Base-by-base conservation (phyloP, 345 rosid genomes). In the Hibiscus mutabilis region DNA sequence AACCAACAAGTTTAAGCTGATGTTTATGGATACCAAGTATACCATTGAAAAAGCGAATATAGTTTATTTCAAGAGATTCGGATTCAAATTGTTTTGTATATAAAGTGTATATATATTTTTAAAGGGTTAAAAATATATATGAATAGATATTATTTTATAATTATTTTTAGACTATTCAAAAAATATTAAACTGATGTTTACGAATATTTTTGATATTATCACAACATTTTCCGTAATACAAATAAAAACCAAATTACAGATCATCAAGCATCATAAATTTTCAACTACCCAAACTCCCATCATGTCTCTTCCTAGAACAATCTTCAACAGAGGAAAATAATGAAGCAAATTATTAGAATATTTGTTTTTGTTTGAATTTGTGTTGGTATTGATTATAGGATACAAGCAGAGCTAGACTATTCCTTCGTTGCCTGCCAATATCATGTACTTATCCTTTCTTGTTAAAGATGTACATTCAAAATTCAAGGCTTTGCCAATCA, bases 401-500 rank as follows among this genome's bases (percentile, higher is more conserved):
- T 53, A 18, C 18, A 18, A 2, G 1, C 2, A 71, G 29, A n/a
- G 59, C 59, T 55, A 71, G 12, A 71, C 47, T 15, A 57, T 72
- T 47, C 93, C 88, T 5, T 82, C 74, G 24, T 82, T 85, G 18
- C 89, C 84, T 0, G 93, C 93, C 77, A 85, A 77, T 65, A 81
- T 73, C 69, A 75, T 69, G 82, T 86, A 86, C 77, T 86, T 86
- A 64, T 86, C 87, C 73, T 76, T 83, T 68, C 91, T 77, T 37
- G 91, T 84, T 76, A 86, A 80, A 68, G 65, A 74, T 5, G 93
- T 88, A 56, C 88, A 81, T 76, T 78, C 71, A 18, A 81, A 85
- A 33, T 85, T 80, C 73, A 85, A 82, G 40, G 88, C 83, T 33
- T 77, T 66, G 42, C 84, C 88, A 58, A 82, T 85, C 76, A 42